These are phyloP conservation scores for Phytophthora megakarya DNA, from an alignment of 352 stramenopile genomes.

Conservation along the genomic window DNA sequence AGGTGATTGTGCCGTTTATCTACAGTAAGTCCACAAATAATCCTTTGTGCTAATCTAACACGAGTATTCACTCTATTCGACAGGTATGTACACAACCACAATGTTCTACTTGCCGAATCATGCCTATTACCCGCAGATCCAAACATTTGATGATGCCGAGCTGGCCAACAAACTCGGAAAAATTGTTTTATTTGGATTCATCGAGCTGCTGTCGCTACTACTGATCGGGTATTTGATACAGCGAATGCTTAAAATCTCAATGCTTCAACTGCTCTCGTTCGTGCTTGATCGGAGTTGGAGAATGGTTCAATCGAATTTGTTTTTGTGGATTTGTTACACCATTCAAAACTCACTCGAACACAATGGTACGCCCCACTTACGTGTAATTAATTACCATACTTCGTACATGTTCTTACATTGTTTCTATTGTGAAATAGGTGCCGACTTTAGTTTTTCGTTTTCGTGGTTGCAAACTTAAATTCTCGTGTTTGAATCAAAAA, in stretches of 20 bases:
- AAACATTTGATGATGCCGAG: neutral
- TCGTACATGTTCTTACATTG: neutral
- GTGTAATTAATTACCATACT: no score
- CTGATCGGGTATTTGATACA: neutral
- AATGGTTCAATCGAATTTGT: constrained; percentile 12
- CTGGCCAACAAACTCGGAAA: neutral
- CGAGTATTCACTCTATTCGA: neutral
- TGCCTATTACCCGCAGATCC: constrained; percentile 1
- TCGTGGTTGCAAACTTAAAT: constrained; percentile 3
- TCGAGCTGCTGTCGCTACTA: constrained; percentile 1
- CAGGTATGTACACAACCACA: constrained; percentile 5
- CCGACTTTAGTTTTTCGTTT: constrained; percentile 27
- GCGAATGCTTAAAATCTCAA: constrained; percentile 7
- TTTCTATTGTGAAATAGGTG: neutral
- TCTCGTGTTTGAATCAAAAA: neutral
- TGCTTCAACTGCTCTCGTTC: constrained; percentile 3
- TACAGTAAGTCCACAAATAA: neutral
- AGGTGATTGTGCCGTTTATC: constrained; percentile 13
- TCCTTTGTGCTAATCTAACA: neutral
- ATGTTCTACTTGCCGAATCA: constrained; percentile 10
- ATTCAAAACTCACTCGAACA: constrained; percentile 14
- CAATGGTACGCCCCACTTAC: neutral
- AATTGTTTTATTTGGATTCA: neutral
- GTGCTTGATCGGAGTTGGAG: constrained; percentile 10
- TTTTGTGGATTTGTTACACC: constrained; percentile 20